phyloP scores from a whole-genome alignment of 345 rosid species.

The Clarkia xantiana region DNA sequence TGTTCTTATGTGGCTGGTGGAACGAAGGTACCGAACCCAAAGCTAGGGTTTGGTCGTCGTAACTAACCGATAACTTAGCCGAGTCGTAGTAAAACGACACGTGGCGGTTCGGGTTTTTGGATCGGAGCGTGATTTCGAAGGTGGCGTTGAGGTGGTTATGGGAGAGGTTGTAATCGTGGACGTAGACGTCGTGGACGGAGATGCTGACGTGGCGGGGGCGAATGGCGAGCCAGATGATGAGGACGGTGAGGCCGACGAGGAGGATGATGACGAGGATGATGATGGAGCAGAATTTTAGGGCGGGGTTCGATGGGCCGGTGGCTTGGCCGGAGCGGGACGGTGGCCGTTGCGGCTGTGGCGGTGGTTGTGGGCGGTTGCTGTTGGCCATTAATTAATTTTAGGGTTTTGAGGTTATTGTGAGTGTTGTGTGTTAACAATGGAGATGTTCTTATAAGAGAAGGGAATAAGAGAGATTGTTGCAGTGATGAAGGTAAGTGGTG shows the following conservation, averaged over 20 bases:
- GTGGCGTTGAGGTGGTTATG: slow-evolving; percentile 53
- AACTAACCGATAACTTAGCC: slow-evolving; percentile 31
- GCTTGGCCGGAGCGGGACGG: too few relatives aligned
- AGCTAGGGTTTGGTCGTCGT: slow-evolving; percentile 48
- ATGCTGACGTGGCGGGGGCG: slow-evolving; percentile 41
- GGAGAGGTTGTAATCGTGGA: slow-evolving; percentile 32
- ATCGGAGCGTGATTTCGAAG: slow-evolving; percentile 32
- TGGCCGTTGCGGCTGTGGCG: too few relatives aligned
- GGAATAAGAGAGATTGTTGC: too few relatives aligned
- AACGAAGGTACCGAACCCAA: slow-evolving; percentile 25
- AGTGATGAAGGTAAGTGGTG: not conserved
- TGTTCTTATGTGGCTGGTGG: slow-evolving; percentile 45
- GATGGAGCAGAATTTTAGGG: too few relatives aligned
- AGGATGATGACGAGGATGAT: slow-evolving; percentile 40
- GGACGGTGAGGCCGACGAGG: slow-evolving; percentile 37
- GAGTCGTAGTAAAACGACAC: slow-evolving; percentile 50
- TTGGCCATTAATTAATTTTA: not conserved
- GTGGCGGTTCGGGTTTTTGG: slow-evolving; percentile 49
- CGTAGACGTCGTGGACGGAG: slow-evolving; percentile 42
- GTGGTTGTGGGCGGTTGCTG: too few relatives aligned
- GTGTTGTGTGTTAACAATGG: too few relatives aligned
- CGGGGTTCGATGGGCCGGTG: too few relatives aligned
- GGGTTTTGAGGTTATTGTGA: not conserved
- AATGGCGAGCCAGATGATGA: slow-evolving; percentile 55
- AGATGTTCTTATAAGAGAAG: too few relatives aligned